Base-by-base conservation (phyloP, 139 green algal species). In the Penium margaritaceum region DNA sequence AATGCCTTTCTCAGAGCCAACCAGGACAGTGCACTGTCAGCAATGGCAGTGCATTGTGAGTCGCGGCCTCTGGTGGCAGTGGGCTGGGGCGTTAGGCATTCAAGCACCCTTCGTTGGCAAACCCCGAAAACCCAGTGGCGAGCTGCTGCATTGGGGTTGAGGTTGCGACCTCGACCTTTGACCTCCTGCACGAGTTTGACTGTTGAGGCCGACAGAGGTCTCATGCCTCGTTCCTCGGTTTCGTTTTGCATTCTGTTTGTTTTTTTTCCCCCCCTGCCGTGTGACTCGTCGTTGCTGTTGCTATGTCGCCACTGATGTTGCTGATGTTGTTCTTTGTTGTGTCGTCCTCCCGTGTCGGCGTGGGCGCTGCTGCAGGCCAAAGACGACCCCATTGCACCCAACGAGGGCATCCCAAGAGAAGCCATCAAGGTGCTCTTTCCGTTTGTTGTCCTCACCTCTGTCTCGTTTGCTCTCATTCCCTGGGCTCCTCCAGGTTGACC, bases 331-430 rank as follows among this genome's bases (percentile, higher is more conserved):
- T 24, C 51, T 2, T 24, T 3, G 15, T 34, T 58, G 21, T 1
- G n/a, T 32, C 2, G 43, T 2, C 17, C 3, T 54, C 21, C 2
- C 1, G 19, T 54, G 1, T 54, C 43, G 19, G 43, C 2, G 1
- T 54, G 3, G 19, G 1, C 3, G 43, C 1, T 19, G 17, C 19
- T 54, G 2, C 43, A 54, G 27, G 46, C 21, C 27, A 7, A 2
- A 58, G 79, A 86, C 37, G 81, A 86, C 55, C 81, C 81, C 4
- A 85, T 86, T 43, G 78, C 80, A 34, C 47, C 60, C 14, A 37
- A 17, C 0, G 29, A 55, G 0, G 80, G 74, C 41, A 83, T 83
- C 27, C 82, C 82, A 14, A 63, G 61, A 17, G 44, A 75, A 17
- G 63, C 15, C 4, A 81, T 79, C 2, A 41, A 79, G 72, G 72